Percentiles rank a stretch among this genome's conserved stretches.
phyloP scores from a whole-genome alignment of 441 rosid species.

The Euphorbia corollata region DNA sequence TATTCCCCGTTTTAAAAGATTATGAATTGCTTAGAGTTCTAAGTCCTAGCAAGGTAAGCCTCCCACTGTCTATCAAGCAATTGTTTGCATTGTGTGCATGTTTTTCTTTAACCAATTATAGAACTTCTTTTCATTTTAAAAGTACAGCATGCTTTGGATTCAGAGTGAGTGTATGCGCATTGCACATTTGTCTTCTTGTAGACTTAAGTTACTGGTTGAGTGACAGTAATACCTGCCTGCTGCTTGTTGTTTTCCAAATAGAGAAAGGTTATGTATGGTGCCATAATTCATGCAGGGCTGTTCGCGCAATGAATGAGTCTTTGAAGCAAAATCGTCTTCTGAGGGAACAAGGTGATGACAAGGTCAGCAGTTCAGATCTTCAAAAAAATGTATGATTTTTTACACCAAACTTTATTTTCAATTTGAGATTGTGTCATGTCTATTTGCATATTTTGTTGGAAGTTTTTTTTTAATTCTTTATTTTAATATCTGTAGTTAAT shows the following conservation, averaged over 20 bases:
- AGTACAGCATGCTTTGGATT: constrained; percentile 5
- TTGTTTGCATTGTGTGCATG: neutral
- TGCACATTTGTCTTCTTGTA: neutral
- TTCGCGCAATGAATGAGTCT: constrained; percentile 93
- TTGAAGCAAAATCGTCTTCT: constrained; percentile 85
- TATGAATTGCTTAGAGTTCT: neutral
- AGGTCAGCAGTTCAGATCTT: constrained; percentile 40
- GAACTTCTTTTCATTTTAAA: neutral
- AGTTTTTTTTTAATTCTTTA: neutral
- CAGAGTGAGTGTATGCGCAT: neutral
- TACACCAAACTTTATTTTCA: neutral
- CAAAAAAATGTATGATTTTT: constrained; percentile 51
- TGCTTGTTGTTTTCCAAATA: neutral
- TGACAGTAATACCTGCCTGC: neutral
- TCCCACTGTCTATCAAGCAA: neutral
- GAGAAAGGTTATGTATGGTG: neutral
- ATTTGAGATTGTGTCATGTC: neutral
- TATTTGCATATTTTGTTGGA: neutral
- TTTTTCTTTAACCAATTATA: neutral
- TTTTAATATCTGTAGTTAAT: neutral
- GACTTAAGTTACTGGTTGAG: neutral
- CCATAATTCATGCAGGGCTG: constrained; percentile 65
- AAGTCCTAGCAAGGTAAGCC: neutral
- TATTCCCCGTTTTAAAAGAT: neutral
- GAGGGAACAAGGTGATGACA: constrained; percentile 51